Percentiles rank a stretch among this genome's conserved stretches.
Conservation (phyloP, 345 rosid species). For the Orychophragmus violaceus region DNA sequence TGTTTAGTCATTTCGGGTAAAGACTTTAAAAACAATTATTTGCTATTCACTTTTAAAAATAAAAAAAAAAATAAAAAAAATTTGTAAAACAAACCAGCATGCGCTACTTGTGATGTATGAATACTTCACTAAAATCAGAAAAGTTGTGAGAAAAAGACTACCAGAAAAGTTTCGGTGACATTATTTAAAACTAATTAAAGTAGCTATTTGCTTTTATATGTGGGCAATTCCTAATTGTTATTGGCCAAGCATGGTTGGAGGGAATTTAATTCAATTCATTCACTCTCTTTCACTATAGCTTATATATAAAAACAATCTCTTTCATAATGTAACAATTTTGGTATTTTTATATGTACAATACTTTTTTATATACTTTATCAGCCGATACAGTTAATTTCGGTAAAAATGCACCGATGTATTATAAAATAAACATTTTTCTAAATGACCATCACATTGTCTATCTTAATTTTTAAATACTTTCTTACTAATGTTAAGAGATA, state of each 20-base stretch:
- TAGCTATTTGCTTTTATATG: too few species aligned
- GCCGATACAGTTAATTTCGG: too few species aligned
- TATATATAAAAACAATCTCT: neutral
- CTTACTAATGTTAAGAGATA: too few species aligned
- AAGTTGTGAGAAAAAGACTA: neutral
- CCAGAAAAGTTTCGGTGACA: neutral
- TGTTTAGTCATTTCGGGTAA: neutral
- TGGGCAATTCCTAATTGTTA: neutral
- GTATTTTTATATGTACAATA: neutral
- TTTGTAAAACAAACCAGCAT: constrained; percentile 4
- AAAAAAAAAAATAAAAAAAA: too few species aligned
- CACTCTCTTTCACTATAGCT: neutral
- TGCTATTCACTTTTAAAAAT: too few species aligned
- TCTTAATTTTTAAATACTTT: too few species aligned
- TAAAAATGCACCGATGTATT: too few species aligned
- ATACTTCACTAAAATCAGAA: neutral
- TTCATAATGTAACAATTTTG: neutral
- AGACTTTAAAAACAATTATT: neutral
- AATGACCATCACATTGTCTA: too few species aligned
- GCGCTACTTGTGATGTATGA: neutral
- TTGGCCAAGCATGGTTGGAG: neutral
- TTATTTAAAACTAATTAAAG: too few species aligned
- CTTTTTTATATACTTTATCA: too few species aligned
- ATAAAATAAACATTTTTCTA: too few species aligned
- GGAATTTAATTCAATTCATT: neutral